Evolutionary conservation across 1,139 yeast species (phyloP).

Genomic region (Suhomyces atakaporum): DNA sequence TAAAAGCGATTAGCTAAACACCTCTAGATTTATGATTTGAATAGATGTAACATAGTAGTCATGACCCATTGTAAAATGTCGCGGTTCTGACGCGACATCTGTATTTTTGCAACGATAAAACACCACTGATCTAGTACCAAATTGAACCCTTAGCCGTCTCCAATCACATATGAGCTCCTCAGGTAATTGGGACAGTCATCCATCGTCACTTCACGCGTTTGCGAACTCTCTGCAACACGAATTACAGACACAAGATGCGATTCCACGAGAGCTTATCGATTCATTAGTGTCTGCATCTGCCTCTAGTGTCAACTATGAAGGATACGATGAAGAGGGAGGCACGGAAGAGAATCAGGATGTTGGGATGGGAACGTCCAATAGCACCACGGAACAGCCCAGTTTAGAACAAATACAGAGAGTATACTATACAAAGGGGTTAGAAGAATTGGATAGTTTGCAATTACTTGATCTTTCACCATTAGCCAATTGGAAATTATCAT

Average conservation of each 20-base stretch:
- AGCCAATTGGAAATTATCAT: slow-evolving; percentile 86
- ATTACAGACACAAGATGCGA: slow-evolving; percentile 35
- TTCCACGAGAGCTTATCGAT: slow-evolving; percentile 39
- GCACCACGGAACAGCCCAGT: slow-evolving; percentile 21
- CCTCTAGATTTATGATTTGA: slow-evolving; percentile 3
- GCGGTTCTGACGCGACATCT: not conserved
- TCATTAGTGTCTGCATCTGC: slow-evolving; percentile 30
- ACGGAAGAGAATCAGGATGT: slow-evolving; percentile 14
- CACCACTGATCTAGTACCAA: not conserved
- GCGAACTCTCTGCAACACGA: slow-evolving; percentile 25
- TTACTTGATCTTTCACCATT: slow-evolving; percentile 73
- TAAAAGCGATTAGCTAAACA: not conserved
- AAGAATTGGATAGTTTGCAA: slow-evolving; percentile 59
- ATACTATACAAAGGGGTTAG: slow-evolving; percentile 50
- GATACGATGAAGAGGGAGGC: slow-evolving; percentile 10
- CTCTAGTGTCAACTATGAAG: slow-evolving; percentile 13
- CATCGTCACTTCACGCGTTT: slow-evolving; percentile 8
- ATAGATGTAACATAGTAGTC: slow-evolving; percentile 7
- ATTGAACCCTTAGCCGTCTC: not conserved
- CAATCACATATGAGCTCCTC: slow-evolving; percentile 26
- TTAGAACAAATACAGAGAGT: slow-evolving; percentile 37
- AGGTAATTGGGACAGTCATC: slow-evolving; percentile 28
- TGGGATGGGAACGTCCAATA: slow-evolving; percentile 8
- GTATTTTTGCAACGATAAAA: slow-evolving; percentile 3
- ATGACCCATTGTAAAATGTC: too few species aligned